Percentiles rank a stretch among this genome's conserved stretches.
phyloP scores from a whole-genome alignment of 768 basidiomycete species.

The Tricholoma bakamatsutake region DNA sequence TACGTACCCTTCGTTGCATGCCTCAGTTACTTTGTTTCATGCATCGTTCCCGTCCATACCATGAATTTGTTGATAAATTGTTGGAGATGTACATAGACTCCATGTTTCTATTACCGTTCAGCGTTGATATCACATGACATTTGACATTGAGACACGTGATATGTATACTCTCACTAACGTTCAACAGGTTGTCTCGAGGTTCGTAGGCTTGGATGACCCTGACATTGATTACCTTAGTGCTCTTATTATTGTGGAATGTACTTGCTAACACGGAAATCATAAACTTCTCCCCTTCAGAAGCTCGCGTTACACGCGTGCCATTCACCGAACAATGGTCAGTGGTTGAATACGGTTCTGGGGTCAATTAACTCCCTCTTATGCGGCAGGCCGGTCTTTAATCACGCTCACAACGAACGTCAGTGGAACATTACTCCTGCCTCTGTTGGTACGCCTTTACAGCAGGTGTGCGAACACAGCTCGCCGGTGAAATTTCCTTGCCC shows the following conservation, averaged over 20 bases:
- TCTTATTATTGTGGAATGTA: conserved; percentile 10
- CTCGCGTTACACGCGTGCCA: conserved; percentile 13
- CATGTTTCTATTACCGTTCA: no score
- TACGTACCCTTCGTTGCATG: no score
- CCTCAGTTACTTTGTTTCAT: no score
- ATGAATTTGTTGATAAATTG: no score
- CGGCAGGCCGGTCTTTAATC: conserved; percentile 35
- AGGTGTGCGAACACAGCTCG: conserved; percentile 29
- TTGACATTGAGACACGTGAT: neutral
- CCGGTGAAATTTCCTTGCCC: conserved; percentile 22
- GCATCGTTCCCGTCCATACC: no score
- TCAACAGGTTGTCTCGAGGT: neutral
- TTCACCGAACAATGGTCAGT: conserved; percentile 25
- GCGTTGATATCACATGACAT: neutral
- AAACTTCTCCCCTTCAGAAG: conserved; percentile 39
- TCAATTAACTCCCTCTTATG: neutral
- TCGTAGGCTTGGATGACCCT: neutral
- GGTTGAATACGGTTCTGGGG: neutral
- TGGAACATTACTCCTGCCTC: conserved; percentile 38
- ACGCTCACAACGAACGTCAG: conserved; percentile 25
- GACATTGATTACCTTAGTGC: neutral
- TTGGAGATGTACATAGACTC: no score
- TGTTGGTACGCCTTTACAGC: conserved; percentile 28
- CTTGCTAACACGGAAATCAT: conserved; percentile 63
- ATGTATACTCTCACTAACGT: no score